Base-by-base conservation (phyloP, 192 early-diverging fungal genomes). In the Entomortierella beljakovae region DNA sequence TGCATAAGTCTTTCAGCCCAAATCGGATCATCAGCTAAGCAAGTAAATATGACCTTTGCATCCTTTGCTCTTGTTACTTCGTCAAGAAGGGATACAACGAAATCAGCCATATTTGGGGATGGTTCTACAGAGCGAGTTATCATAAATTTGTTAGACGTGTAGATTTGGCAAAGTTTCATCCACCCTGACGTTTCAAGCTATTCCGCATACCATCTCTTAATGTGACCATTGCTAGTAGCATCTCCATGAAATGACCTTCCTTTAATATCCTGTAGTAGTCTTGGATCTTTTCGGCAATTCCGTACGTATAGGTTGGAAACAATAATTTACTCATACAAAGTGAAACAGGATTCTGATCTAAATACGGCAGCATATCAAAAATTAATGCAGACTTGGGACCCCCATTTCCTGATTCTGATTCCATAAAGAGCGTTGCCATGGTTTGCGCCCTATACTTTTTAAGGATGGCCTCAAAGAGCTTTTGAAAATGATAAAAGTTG, bases 401-500 rank as follows among this genome's bases (percentile, higher is more conserved):
- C 28, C 75, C 75, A 29, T 66, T 63, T 20, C 64, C 75, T 29
- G 61, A 25, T 33, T 79, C 75, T 2, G 40, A 25, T 23, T 79
- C 75, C 51, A 70, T 68, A 42, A 70, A 79, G 2, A 79, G 64
- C 3, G 75, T 79, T 15, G 63, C 40, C 75, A 79, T 79, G 2
- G 75, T 79, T 32, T 79, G 75, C 2, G 58, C 55, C 32, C 75
- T 40, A 34, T 70, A 79, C 57, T 79, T 79, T 55, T 70, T 79
- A 4, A 79, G 15, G 16, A 79, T 69, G 8, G 75, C 65, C 32
- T 79, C 75, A 49, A 79, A 79, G 8, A 79, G 67, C 35, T 79
- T 79, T 34, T 79, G 68, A 32, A 79, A 79, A 26, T 79, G 75
- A 52, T 79, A 49, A 56, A 79, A 79, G 31, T 79, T 79, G 55